These are phyloP conservation scores for Pyrenochaeta sp. DNA, from an alignment of 2,329 filamentous ascomycete species.

Conservation along the genomic window DNA sequence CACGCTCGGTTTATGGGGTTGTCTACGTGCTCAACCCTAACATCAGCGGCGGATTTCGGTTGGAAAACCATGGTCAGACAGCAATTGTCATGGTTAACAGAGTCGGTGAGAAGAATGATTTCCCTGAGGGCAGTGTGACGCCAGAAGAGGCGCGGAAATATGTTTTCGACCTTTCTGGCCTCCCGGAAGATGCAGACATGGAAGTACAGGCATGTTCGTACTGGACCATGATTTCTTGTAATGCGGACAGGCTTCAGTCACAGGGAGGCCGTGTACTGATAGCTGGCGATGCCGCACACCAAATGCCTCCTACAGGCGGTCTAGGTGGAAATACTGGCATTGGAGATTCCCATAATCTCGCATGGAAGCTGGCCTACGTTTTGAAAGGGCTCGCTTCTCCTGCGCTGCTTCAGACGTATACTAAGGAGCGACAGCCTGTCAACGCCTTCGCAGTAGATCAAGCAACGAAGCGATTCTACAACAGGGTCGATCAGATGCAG, in stretches of 20 bases:
- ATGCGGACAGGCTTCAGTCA: conserved; percentile 3
- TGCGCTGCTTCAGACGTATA: conserved; percentile 6
- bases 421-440: conserved; percentile 6
- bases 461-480: neutral
- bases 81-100: neutral
- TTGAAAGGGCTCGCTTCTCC: neutral
- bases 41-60: neutral
- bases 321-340: conserved; percentile 14
- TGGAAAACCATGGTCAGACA: neutral
- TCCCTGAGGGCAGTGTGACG: neutral
- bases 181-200: neutral
- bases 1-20: neutral
- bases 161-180: neutral
- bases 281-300: conserved; percentile 17
- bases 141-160: neutral
- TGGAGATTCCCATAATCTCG: conserved; percentile 16
- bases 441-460: conserved; percentile 1
- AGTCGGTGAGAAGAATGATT: neutral
- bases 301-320: conserved; percentile 8
- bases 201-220: neutral
- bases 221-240: conserved; percentile 2
- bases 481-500: neutral
- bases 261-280: conserved; percentile 4
- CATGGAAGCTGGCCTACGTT: conserved; percentile 14
- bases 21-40: neutral